Base-by-base conservation (phyloP, 768 basidiomycete genomes). In the Boletus subcaerulescens region DNA sequence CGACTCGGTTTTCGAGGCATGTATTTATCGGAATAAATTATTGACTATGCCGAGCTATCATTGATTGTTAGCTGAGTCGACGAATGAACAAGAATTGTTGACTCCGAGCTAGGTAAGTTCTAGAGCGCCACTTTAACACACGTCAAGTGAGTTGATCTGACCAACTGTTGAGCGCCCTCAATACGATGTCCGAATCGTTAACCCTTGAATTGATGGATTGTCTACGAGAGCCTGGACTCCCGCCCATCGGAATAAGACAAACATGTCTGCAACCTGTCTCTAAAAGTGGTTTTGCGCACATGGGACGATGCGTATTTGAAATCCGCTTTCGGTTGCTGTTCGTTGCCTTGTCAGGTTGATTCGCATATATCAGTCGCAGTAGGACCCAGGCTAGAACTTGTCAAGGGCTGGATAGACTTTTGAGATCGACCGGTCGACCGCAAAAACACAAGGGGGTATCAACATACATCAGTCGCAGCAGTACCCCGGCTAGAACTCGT, bases 161-260 rank as follows among this genome's bases (percentile, higher is more conserved):
- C 54, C 57, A 14, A 43, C 17, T 24, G 35, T 44, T 47, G 24
- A 4, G 40, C 20, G 52, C 65, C 58, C 58, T 56, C 33, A 32
- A 56, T 45, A 53, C 29, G 29, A 9, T 55, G 43, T 13, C 44
- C 32, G 24, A 24, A 20, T 50, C 26, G 39, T 22, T 17, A 13
- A 5, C 42, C 22, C 46, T 29, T 38, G 8, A 24, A 44, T 42
- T 49, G 60, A 66, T 61, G 40, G 61, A 60, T 55, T 47, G 3
- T 31, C 32, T 22, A 40, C 8, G 13, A 1, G 22, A 47, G 53
- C 45, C 61, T 53, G 26, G 64, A 45, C 44, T 15, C 38, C 6
- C 15, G 45, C 11, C n/a, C 32, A 26, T 41, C 20, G 31, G 31
- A 45, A 46, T 42, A 13, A 39, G n/a, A 48, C 46, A 5, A 10